Base-by-base conservation (phyloP, 2,329 filamentous ascomycete species). In the Cryphonectria radicalis region DNA sequence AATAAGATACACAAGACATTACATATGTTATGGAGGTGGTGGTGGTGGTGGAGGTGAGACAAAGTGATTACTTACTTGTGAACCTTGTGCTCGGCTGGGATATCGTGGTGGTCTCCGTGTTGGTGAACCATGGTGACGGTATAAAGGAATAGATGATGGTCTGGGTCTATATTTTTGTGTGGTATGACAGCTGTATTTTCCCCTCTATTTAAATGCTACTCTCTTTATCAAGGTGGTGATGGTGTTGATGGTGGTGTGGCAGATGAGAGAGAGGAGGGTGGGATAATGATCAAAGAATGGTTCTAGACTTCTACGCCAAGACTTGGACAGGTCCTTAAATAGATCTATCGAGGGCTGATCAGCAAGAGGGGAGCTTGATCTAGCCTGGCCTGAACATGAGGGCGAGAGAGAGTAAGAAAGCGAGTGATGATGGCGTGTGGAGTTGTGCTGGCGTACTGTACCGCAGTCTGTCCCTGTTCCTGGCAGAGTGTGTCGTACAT, bases 31-130 rank as follows among this genome's bases (percentile, higher is more conserved):
- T 22, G 53, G 53, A 32, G 55, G 28, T 32, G 28, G 28, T 32
- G 28, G 28, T 32, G 1, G 28, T 32, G 28, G 28, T 32, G 60
- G 14, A 11, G 13, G 35, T 3, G 19, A 50, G 57, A 25, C 17
- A 57, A 50, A 43, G n/a, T n/a, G 28, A 28, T 28, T 19, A 67
- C 82, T 77, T 77, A 87, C 86, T 82, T 84, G 75, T 83, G 75
- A 55, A 86, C 76, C 63, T 80, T 81, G 76, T 84, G 81, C 70
- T 86, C 80, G 1, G 81, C 43, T 5, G 87, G 87, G 67, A 89
- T 88, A 10, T 87, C 75, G 73, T 86, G 82, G 59, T 85, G 80
- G 73, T 89, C 82, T 73, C 82, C 82, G 77, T 86, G 82, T 73
- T 88, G 85, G 72, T 81, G 77, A 69, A 86, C 85, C 85, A 87